Evolutionary conservation across 257 asterid genomes (phyloP), one percentile per base, ranked within the genome.

Genomic region (Solanum raphanifolium): DNA sequence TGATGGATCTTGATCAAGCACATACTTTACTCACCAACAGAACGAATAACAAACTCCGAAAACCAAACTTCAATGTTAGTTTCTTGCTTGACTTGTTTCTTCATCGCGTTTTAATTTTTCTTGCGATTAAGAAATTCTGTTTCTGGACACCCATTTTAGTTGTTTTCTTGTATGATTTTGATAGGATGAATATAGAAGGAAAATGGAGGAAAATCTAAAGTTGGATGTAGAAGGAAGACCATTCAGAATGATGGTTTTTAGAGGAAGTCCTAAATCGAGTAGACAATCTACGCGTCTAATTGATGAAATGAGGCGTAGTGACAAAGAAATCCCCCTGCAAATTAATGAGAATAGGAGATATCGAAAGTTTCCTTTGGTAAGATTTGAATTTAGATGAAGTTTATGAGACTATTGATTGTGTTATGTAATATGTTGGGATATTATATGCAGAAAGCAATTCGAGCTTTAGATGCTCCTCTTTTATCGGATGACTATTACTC

Each of bases 1-100:
- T 95, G 91, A 96, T 95, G 98, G 93, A 96, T 94, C 93, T 96
- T 86, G 94, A 93, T 92, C 98, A 91, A 91, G 98, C 98, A 76
- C 94, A 88, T 39, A 90, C 91, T 82, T 88, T 88, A 69, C 87
- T 84, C 84, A 88, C 35, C 69, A 34, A 39, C 71, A 29, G 87
- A 81, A 74, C 71, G 43, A 48, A 82, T 62, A 62, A 62, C 31
- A 82, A 82, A 46, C 86, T 75, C 38, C 32, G 29, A 76, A 89
- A 90, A 66, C 83, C 92, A 3, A 92, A 90, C 71, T 94, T 89
- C 88, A 88, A 87, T 38, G 98, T 94, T 31, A 46, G 92, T 90
- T 23, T 60, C 74, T 71, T 48, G 73, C 34, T 27, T 2, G 27
- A 68, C 29, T 69, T 83, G 4, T 8, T 85, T 23, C 84, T 4